Evolutionary conservation across 441 rosid species (phyloP).

Genomic region (Euphorbia celastroides): DNA sequence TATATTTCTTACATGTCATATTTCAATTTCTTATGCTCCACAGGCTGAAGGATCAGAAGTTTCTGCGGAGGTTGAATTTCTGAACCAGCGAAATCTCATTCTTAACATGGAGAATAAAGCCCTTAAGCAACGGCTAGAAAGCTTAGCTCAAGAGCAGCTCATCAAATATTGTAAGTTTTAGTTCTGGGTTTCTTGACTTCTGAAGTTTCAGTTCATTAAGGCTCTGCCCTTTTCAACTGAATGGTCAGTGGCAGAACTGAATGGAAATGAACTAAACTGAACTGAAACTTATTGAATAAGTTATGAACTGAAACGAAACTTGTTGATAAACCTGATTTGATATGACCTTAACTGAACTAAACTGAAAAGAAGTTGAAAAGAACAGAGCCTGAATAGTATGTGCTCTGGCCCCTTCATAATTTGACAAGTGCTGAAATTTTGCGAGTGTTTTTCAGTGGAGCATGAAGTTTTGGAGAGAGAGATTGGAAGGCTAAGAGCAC

Average conservation of each 20-base stretch:
- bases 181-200: constrained; percentile 15
- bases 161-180: constrained; percentile 70
- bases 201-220: constrained; percentile 1
- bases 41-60: constrained; percentile 93
- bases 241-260: too few species aligned
- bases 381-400: too few species aligned
- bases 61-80: constrained; percentile 92
- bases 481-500: constrained; percentile 67
- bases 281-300: too few species aligned
- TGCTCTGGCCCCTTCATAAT: not conserved
- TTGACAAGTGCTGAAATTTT: constrained; percentile 3
- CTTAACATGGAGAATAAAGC: constrained; percentile 98
- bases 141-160: constrained; percentile 76
- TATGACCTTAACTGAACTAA: too few species aligned
- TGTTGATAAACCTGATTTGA: too few species aligned
- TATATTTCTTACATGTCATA: constrained; percentile 3
- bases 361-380: too few species aligned
- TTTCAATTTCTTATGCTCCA: constrained; percentile 8
- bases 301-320: too few species aligned
- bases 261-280: too few species aligned
- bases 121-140: constrained; percentile 85
- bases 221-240: too few species aligned
- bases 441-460: constrained; percentile 58
- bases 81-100: constrained; percentile 89
- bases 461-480: constrained; percentile 97